Evolutionary conservation across 768 basidiomycete genomes (phyloP).

Genomic region (Mycena rebaudengoi): DNA sequence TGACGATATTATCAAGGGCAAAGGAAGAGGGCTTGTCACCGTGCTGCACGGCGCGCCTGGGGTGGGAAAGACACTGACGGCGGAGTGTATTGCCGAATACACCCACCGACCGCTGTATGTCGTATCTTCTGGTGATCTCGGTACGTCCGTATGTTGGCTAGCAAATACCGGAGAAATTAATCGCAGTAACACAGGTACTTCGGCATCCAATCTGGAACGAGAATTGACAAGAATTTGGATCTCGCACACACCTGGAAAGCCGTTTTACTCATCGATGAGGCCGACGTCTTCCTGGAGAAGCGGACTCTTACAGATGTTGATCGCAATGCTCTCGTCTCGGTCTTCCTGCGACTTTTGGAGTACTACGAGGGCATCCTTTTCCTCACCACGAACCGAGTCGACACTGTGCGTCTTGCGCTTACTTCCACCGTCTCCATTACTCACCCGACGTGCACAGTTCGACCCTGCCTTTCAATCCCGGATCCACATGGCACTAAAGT

Average conservation of each 20-base stretch:
- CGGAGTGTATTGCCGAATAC: conserved; percentile 31
- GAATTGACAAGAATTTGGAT: conserved; percentile 23
- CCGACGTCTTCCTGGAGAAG: conserved; percentile 34
- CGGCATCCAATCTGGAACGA: conserved; percentile 19
- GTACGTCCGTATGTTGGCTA: neutral
- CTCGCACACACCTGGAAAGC: conserved; percentile 31
- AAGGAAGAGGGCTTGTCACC: conserved; percentile 23
- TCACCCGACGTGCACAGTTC: neutral
- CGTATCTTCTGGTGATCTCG: conserved; percentile 31
- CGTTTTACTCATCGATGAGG: conserved; percentile 33
- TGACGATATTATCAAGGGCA: conserved; percentile 27
- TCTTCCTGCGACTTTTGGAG: conserved; percentile 31
- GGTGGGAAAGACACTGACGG: conserved; percentile 31
- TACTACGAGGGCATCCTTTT: conserved; percentile 28
- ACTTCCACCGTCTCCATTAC: neutral
- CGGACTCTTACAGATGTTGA: conserved; percentile 25
- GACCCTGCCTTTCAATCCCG: conserved; percentile 25
- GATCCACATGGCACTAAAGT: conserved; percentile 25
- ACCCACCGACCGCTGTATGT: conserved; percentile 29
- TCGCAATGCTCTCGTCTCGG: conserved; percentile 31
- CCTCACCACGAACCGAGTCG: conserved; percentile 27
- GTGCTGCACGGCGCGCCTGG: conserved; percentile 27
- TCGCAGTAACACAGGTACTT: neutral
- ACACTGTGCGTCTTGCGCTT: neutral
- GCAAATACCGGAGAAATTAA: neutral